These are phyloP conservation scores for Geranomyces michiganensis DNA, from an alignment of 192 early-diverging fungal species.

Conservation along the genomic window DNA sequence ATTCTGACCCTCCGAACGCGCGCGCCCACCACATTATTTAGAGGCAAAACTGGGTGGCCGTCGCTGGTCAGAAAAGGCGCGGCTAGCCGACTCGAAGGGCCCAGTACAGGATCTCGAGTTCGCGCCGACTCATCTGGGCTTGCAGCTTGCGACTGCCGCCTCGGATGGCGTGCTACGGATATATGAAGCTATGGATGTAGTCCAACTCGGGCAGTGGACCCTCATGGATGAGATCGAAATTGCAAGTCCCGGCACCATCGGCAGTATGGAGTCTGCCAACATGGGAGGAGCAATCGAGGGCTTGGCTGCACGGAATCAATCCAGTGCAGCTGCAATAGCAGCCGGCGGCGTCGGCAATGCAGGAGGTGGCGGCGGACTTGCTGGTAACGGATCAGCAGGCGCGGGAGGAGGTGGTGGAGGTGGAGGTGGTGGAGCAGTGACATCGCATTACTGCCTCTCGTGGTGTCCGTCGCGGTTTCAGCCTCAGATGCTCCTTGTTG, in stretches of 20 bases:
- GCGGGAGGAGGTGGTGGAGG: conserved; percentile 46
- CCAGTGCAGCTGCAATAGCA: too few species aligned
- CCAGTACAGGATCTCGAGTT: conserved; percentile 89
- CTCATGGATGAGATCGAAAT: conserved; percentile 54
- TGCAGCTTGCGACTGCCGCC: conserved; percentile 74
- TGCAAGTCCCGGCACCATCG: conserved; percentile 8
- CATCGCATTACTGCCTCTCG: conserved; percentile 71
- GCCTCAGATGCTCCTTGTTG: conserved; percentile 80
- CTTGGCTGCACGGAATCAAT: too few species aligned
- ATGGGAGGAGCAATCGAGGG: too few species aligned
- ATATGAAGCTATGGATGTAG: conserved; percentile 83
- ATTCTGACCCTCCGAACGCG: background rate
- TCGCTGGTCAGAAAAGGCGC: conserved; percentile 69
- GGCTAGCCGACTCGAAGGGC: conserved; percentile 67
- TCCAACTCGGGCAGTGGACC: conserved; percentile 77
- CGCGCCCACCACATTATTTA: background rate
- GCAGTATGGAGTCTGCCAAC: too few species aligned
- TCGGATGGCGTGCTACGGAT: conserved; percentile 85
- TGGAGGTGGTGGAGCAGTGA: too few species aligned
- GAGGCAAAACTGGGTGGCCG: conserved; percentile 36
- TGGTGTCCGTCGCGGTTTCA: conserved; percentile 87
- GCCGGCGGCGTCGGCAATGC: too few species aligned
- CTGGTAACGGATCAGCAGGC: conserved; percentile 58
- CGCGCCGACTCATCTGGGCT: conserved; percentile 78
- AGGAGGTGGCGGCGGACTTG: conserved; percentile 17